phyloP scores from a whole-genome alignment of 108 stramenopile species.

The Pseudonitzschia delicatissima region DNA sequence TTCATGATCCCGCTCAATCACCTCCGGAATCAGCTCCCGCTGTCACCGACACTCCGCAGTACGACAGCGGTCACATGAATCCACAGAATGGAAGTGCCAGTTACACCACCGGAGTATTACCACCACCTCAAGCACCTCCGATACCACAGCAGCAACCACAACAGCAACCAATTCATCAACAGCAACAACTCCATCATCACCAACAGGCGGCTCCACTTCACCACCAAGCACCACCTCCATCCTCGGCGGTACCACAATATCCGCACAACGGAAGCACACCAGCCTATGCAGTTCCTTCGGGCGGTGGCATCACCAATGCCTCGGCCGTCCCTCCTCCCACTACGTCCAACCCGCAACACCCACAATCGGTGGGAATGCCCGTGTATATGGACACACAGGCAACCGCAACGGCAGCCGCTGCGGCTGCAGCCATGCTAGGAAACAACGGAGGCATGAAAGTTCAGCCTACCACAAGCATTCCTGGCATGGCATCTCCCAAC shows the following conservation, averaged over 20 bases:
- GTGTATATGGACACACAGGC: constrained; percentile 5
- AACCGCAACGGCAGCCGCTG: constrained; percentile 1
- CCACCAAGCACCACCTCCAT: not conserved
- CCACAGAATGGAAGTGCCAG: not conserved
- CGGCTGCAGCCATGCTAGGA: constrained; percentile 1
- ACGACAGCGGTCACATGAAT: not conserved
- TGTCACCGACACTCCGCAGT: not conserved
- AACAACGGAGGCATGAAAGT: not conserved
- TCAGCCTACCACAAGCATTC: not conserved
- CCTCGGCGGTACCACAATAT: not conserved
- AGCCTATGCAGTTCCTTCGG: not conserved
- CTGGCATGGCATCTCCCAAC: not conserved
- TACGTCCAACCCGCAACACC: constrained; percentile 10
- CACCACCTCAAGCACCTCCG: not conserved
- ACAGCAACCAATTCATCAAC: constrained; percentile 3
- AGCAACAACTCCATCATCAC: not conserved
- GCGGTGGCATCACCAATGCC: not conserved
- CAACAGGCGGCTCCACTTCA: not conserved
- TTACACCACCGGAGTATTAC: not conserved
- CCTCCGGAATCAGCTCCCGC: not conserved
- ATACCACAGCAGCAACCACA: constrained; percentile 16
- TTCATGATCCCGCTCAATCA: not conserved
- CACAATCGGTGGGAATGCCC: not conserved
- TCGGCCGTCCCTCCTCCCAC: not conserved
- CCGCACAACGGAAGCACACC: not conserved